Evolutionary conservation across 306 rosid species (phyloP).

Genomic region (Cucumis cinereus): DNA sequence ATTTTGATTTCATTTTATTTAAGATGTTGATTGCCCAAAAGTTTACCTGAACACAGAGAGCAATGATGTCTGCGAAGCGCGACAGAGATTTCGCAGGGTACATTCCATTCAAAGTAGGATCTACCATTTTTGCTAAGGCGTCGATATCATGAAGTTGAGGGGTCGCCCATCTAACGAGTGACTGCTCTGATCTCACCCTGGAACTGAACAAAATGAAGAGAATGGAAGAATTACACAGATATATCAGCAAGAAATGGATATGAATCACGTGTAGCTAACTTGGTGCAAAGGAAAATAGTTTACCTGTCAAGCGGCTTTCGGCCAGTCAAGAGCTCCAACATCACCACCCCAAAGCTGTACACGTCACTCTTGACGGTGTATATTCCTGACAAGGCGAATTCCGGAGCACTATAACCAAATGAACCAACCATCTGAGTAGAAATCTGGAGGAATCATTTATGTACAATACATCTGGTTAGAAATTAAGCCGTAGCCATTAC

Average conservation of each 20-base stretch:
- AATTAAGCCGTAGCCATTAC: not conserved
- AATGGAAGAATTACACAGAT: conserved; percentile 3
- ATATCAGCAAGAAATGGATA: not conserved
- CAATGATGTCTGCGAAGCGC: conserved; percentile 87
- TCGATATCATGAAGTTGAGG: conserved; percentile 98
- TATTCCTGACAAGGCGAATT: conserved; percentile 81
- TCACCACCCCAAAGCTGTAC: conserved; percentile 97
- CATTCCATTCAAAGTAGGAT: conserved; percentile 82
- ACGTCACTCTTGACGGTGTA: conserved; percentile 98
- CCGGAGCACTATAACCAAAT: conserved; percentile 97
- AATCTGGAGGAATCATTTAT: conserved; percentile 40
- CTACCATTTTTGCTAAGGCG: conserved; percentile 94
- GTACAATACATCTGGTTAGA: not conserved
- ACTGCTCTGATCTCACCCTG: conserved; percentile 75
- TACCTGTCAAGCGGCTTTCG: conserved; percentile 97
- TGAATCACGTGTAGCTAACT: not conserved
- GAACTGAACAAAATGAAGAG: conserved; percentile 36
- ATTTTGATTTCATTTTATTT: too few relatives aligned
- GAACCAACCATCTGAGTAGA: conserved; percentile 95
- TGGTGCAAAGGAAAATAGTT: not conserved
- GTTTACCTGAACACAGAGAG: conserved; percentile 91
- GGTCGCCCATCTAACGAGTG: conserved; percentile 98
- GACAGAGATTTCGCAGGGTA: conserved; percentile 95
- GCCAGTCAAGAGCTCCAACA: conserved; percentile 90
- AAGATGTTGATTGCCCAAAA: too few relatives aligned